Base-by-base conservation (phyloP, 768 basidiomycete genomes). In the Boletus reticuloceps region DNA sequence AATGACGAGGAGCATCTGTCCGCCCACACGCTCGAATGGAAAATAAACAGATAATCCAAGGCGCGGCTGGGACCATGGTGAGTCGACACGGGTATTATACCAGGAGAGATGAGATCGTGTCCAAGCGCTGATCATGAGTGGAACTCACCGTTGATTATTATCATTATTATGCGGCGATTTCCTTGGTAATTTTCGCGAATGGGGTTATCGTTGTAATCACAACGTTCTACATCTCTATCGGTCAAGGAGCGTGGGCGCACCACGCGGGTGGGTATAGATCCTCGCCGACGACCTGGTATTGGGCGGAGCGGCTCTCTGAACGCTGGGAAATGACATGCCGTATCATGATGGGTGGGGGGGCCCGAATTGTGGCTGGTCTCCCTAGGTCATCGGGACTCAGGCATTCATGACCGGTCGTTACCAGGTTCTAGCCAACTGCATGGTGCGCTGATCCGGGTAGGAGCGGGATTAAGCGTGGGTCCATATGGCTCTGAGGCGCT, bases 61-160 rank as follows among this genome's bases (percentile, higher is more conserved):
- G 22, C 1, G 48, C 11, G 13, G 37, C 7, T 13, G 32, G 27
- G 12, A 10, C 16, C 2, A 37, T 20, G 49, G 27, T 34, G 53
- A 36, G 37, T 19, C 40, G 45, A 22, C 40, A 42, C 51, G 58
- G 62, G 39, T 29, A 64, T 62, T 25, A 42, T 41, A 3, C 51
- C 44, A 19, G 41, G 44, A 38, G 38, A 58, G 57, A 68, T 53
- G 39, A 58, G 54, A 59, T 52, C 42, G 25, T 8, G 19, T 40
- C 31, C 39, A 50, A 53, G 46, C 65, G 65, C 53, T 66, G 66
- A 68, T 69, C 66, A 66, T 66, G 60, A 66, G 34, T 13, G 56
- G 38, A 6, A 47, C 56, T 5, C 5, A 32, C 37, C 42, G 49
- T 36, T 32, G 48, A 38, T 31, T 45, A 19, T 0, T 36, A 14